These are phyloP conservation scores for Rhododendron simsii DNA, from an alignment of 148 eudicot genomes.

Conservation along the genomic window DNA sequence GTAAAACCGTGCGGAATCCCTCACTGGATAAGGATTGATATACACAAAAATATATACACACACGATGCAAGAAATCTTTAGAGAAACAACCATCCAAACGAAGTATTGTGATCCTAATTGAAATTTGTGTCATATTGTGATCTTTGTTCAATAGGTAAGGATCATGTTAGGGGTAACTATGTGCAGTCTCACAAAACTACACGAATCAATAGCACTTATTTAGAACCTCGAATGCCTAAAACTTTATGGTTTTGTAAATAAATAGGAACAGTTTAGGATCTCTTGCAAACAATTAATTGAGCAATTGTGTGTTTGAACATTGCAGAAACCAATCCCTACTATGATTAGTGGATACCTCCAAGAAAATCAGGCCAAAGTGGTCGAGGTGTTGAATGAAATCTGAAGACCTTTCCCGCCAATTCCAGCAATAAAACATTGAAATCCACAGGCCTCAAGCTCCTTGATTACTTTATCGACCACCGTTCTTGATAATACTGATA, in stretches of 20 bases:
- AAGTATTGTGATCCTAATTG: neutral
- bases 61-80: neutral
- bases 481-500: conserved; percentile 53
- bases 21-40: too few relatives aligned
- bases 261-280: neutral
- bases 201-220: neutral
- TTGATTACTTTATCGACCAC: conserved; percentile 68
- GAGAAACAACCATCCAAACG: neutral
- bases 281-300: neutral
- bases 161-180: neutral
- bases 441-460: conserved; percentile 74
- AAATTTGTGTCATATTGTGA: neutral
- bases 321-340: neutral
- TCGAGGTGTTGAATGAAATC: conserved; percentile 35
- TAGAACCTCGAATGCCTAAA: neutral
- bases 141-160: neutral
- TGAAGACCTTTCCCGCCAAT: conserved; percentile 81
- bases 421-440: conserved; percentile 68
- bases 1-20: too few relatives aligned
- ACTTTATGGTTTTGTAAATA: neutral
- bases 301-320: neutral
- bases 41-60: too few relatives aligned
- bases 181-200: neutral
- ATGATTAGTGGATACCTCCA: neutral
- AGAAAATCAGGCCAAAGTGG: conserved; percentile 19